Percentiles rank a stretch among this genome's conserved stretches.
Conservation (phyloP, 805 yeast species). For the Kodamaea lidongshanica region DNA sequence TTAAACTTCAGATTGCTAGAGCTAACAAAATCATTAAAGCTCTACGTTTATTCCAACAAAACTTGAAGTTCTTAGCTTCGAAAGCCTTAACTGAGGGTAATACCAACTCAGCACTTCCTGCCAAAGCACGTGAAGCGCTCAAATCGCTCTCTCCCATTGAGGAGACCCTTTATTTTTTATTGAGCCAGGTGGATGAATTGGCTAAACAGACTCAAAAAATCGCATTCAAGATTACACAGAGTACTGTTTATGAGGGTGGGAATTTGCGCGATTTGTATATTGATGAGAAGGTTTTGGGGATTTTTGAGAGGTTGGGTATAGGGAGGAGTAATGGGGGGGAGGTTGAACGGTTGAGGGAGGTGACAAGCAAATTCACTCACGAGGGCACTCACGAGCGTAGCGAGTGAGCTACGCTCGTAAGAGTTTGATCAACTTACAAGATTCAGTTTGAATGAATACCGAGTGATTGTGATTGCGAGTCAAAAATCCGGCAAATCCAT, state of each 20-base stretch:
- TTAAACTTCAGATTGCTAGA: conserved; percentile 35
- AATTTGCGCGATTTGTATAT: conserved; percentile 35
- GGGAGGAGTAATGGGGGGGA: conserved; percentile 7
- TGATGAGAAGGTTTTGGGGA: conserved; percentile 30
- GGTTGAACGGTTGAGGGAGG: conserved; percentile 5
- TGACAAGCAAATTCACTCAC: conserved; percentile 3
- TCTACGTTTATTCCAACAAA: conserved; percentile 25
- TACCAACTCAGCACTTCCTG: conserved; percentile 14
- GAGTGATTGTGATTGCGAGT: too few species aligned
- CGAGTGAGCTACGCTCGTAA: too few species aligned
- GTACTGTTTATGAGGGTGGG: too few species aligned
- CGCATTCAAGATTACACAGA: conserved; percentile 19
- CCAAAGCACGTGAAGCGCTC: conserved; percentile 20
- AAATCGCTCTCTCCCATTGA: conserved; percentile 39
- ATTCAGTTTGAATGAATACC: too few species aligned
- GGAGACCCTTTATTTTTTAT: conserved; percentile 41
- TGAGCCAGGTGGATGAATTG: conserved; percentile 38
- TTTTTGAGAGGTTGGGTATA: conserved; percentile 18
- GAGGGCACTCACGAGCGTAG: too few species aligned
- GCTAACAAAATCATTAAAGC: conserved; percentile 30
- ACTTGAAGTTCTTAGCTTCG: conserved; percentile 23
- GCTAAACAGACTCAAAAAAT: conserved; percentile 24
- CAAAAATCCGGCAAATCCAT: too few species aligned
- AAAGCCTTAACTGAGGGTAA: conserved; percentile 10
- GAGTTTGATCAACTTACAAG: too few species aligned